A percentile compares a stretch with the other conserved stretches of the same genome.
Evolutionary conservation across 495 filamentous ascomycete genomes (phyloP).

Genomic region (Halenospora varia): DNA sequence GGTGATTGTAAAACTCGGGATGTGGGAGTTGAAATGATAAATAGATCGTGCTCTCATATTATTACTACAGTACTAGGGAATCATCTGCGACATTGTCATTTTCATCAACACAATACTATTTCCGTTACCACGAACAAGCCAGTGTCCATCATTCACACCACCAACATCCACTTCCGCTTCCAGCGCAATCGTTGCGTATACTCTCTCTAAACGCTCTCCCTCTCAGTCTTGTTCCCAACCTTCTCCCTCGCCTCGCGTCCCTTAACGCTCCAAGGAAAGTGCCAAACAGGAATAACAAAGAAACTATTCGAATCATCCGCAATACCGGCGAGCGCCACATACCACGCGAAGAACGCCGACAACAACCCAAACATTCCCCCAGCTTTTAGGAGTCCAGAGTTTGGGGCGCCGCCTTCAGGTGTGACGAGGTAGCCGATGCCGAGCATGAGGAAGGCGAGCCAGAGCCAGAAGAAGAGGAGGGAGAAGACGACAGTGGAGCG

Average conservation of each 20-base stretch:
- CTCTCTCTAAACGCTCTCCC: slow-evolving; percentile 8
- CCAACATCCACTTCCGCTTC: too few relatives aligned
- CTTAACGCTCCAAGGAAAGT: slow-evolving; percentile 97
- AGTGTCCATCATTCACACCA: too few relatives aligned
- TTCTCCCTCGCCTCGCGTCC: slow-evolving; percentile 55
- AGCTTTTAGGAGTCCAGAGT: slow-evolving; percentile 59
- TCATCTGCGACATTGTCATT: too few relatives aligned
- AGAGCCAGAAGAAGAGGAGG: slow-evolving; percentile 88
- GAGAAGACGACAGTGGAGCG: slow-evolving; percentile 96
- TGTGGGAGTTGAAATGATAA: too few relatives aligned
- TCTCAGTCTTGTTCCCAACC: slow-evolving; percentile 31
- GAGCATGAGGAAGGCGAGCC: slow-evolving; percentile 88
- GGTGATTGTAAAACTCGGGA: too few relatives aligned
- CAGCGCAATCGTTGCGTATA: background rate
- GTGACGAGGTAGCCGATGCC: slow-evolving; percentile 64
- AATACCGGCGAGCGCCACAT: slow-evolving; percentile 94
- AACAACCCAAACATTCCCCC: slow-evolving; percentile 81
- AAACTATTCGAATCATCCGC: slow-evolving; percentile 78
- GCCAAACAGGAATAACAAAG: slow-evolving; percentile 90
- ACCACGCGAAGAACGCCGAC: slow-evolving; percentile 91
- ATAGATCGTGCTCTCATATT: too few relatives aligned
- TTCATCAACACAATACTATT: too few relatives aligned
- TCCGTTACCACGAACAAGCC: too few relatives aligned
- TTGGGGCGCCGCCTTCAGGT: slow-evolving; percentile 35
- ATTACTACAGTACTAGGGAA: too few relatives aligned